phyloP scores from a whole-genome alignment of 2,329 filamentous ascomycete genomes.

The Xylariaceae sp. region DNA sequence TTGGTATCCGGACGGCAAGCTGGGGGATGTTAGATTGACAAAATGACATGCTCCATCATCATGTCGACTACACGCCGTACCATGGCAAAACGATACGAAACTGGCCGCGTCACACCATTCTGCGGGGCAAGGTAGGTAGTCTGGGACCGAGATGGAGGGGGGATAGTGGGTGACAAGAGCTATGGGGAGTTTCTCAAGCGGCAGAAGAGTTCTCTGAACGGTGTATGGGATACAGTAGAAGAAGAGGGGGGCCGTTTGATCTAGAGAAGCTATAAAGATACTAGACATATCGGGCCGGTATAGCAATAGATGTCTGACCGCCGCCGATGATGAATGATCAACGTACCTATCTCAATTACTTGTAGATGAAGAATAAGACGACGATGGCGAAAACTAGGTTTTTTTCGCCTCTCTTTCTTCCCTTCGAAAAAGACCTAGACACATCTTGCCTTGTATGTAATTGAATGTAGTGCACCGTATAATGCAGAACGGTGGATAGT shows the following conservation, averaged over 20 bases:
- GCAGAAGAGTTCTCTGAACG: slow-evolving; percentile 13
- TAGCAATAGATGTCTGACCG: too few species aligned
- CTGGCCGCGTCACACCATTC: slow-evolving; percentile 59
- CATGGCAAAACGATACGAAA: slow-evolving; percentile 54
- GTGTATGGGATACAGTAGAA: slow-evolving; percentile 30
- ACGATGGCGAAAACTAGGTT: too few species aligned
- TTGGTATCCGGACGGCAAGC: slow-evolving; percentile 48
- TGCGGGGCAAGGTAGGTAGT: slow-evolving; percentile 56
- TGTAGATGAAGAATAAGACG: too few species aligned
- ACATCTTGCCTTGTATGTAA: too few species aligned
- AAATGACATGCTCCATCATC: slow-evolving; percentile 57
- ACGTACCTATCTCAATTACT: too few species aligned
- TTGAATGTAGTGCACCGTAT: too few species aligned
- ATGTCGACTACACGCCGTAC: slow-evolving; percentile 60
- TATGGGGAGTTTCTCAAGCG: slow-evolving; percentile 20
- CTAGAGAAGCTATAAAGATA: slow-evolving; percentile 30
- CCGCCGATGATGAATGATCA: too few species aligned
- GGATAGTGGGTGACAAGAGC: slow-evolving; percentile 35
- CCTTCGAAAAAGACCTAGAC: too few species aligned
- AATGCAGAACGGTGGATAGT: too few species aligned
- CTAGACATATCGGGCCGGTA: too few species aligned
- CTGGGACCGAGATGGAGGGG: slow-evolving; percentile 52
- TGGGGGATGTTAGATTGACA: slow-evolving; percentile 41
- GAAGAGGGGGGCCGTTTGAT: slow-evolving; percentile 19
- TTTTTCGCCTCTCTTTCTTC: too few species aligned